These are phyloP conservation scores for Leccinum boreale DNA, from an alignment of 768 basidiomycete genomes.

Conservation along the genomic window DNA sequence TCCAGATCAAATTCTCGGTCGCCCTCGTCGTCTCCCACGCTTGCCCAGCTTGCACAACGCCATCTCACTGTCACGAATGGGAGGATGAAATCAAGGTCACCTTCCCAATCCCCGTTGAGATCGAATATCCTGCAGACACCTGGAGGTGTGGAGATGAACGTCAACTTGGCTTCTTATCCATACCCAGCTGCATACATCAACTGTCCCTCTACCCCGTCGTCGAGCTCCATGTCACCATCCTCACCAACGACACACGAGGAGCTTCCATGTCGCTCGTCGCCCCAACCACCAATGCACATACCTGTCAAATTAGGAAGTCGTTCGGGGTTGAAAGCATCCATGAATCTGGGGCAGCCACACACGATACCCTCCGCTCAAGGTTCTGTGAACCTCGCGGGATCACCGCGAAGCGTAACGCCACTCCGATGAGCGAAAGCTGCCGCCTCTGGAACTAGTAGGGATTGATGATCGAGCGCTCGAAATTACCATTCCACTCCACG, in stretches of 20 bases:
- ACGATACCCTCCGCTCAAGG: constrained; percentile 10
- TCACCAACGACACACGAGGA: constrained; percentile 29
- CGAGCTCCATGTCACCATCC: constrained; percentile 50
- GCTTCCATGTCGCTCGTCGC: constrained; percentile 19
- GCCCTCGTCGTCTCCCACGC: constrained; percentile 8
- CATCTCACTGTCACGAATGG: constrained; percentile 21
- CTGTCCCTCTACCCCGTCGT: constrained; percentile 58
- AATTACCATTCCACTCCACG: background rate
- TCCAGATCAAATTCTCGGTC: constrained; percentile 14
- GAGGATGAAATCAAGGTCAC: constrained; percentile 29
- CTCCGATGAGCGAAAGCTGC: constrained; percentile 20
- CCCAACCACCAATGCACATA: constrained; percentile 12
- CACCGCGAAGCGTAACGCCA: constrained; percentile 23
- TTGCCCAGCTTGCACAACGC: constrained; percentile 24
- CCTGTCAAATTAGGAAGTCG: constrained; percentile 19
- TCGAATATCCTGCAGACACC: constrained; percentile 17
- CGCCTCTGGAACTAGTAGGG: background rate
- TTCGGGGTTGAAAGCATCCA: constrained; percentile 11
- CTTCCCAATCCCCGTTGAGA: constrained; percentile 31
- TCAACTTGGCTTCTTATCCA: constrained; percentile 7
- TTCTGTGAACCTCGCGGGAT: constrained; percentile 17
- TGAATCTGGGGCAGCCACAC: constrained; percentile 12
- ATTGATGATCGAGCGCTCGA: constrained; percentile 2
- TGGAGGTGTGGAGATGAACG: constrained; percentile 12
- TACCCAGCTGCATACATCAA: constrained; percentile 39